Conservation (phyloP, 139 green algal species). For the Zygnema circumcarinatum region DNA sequence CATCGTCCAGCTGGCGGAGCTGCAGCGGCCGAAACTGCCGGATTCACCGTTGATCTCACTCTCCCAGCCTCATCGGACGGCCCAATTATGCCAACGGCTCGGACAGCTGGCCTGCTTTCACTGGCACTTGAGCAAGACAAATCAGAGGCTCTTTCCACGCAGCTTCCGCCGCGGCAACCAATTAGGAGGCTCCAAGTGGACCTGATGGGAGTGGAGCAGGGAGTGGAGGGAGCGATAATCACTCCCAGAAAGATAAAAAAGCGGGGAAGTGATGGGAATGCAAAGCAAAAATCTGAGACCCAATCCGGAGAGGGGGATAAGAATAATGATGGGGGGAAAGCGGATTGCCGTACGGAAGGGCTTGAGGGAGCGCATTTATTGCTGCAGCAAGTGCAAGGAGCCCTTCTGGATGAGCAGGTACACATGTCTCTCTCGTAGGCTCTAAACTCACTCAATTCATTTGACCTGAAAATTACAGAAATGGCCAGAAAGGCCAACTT, state of each 20-base stretch:
- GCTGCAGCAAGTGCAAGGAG: neutral
- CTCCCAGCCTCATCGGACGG: neutral
- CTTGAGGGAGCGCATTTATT: neutral
- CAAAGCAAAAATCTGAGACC: too few species aligned
- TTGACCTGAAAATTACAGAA: too few species aligned
- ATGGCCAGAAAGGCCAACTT: too few species aligned
- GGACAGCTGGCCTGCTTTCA: neutral
- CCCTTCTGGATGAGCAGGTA: neutral
- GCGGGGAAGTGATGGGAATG: neutral
- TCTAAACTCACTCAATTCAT: too few species aligned
- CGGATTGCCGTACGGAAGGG: neutral
- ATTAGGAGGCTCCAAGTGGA: constrained; percentile 5
- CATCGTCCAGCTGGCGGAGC: neutral
- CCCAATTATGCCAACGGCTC: neutral
- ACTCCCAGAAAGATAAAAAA: too few species aligned
- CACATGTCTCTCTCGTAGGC: neutral
- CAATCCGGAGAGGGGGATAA: neutral
- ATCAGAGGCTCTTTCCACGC: neutral
- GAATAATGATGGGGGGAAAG: neutral
- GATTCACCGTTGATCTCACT: constrained; percentile 5
- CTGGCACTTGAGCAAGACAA: constrained; percentile 12
- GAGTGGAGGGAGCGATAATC: too few species aligned
- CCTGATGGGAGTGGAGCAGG: neutral
- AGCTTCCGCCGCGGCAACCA: neutral
- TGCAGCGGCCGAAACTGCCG: neutral